Percentiles rank a stretch among this genome's conserved stretches.
Evolutionary conservation across 805 yeast species (phyloP).

Genomic region (Sugiyamaella marilandica): DNA sequence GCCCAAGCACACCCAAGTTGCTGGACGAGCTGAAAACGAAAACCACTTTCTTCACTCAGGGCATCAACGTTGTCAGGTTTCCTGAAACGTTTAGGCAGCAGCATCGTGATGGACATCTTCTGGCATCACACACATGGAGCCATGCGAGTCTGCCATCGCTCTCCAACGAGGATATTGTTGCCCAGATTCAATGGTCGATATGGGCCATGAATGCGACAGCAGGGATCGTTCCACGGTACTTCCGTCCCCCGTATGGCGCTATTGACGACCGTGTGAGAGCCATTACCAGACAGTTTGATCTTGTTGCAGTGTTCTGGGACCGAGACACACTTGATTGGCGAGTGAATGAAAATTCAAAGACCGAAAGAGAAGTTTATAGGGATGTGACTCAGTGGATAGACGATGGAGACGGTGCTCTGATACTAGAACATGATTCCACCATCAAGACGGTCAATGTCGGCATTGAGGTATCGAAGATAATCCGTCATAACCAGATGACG

Average conservation of each 20-base stretch:
- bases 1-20: conserved; percentile 60
- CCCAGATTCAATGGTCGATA: conserved; percentile 89
- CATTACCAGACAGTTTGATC: conserved; percentile 76
- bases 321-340: conserved; percentile 91
- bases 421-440: conserved; percentile 83
- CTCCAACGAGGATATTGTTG: conserved; percentile 73
- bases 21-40: conserved; percentile 49
- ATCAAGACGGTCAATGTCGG: conserved; percentile 65
- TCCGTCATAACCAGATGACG: conserved; percentile 62
- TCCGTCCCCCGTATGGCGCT: conserved; percentile 96
- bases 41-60: conserved; percentile 81
- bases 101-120: conserved; percentile 60
- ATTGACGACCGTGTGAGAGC: conserved; percentile 80
- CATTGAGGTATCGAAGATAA: conserved; percentile 48
- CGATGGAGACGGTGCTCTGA: conserved; percentile 47
- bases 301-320: conserved; percentile 88
- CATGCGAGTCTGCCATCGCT: conserved; percentile 79
- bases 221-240: conserved; percentile 82
- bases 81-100: conserved; percentile 68
- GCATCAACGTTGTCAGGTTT: conserved; percentile 68
- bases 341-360: conserved; percentile 48
- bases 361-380: conserved; percentile 47
- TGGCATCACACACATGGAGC: conserved; percentile 91
- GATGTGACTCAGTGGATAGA: conserved; percentile 56
- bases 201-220: conserved; percentile 99